Conservation (phyloP, 305 asterid genomes). For the Fraxinus dipetala region DNA sequence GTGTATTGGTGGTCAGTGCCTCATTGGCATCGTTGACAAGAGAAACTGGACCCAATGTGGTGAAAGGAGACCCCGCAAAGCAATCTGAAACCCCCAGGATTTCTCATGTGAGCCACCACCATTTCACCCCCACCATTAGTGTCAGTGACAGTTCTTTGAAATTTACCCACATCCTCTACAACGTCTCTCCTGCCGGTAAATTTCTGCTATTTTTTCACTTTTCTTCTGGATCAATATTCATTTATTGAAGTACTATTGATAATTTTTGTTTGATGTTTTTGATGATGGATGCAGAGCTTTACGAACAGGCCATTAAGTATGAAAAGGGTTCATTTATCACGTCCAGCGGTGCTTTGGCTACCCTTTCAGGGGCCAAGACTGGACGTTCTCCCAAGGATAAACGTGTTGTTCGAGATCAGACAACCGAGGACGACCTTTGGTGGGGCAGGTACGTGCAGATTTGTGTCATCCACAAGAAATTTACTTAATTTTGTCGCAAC, state of each 20-base stretch:
- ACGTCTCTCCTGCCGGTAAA: conserved; percentile 95
- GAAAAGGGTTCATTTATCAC: conserved; percentile 97
- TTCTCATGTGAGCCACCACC: conserved; percentile 44
- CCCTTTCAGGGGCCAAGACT: conserved; percentile 97
- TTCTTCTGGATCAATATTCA: not conserved
- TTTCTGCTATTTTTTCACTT: not conserved
- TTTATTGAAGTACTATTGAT: not conserved
- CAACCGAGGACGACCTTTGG: conserved; percentile 83
- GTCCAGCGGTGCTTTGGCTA: conserved; percentile 86
- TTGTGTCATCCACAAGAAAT: not conserved
- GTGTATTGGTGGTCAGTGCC: conserved; percentile 44
- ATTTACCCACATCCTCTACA: conserved; percentile 93
- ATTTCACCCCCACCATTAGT: conserved; percentile 47
- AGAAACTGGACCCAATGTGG: conserved; percentile 89
- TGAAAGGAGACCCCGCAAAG: conserved; percentile 84
- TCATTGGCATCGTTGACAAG: conserved; percentile 91
- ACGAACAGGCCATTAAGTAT: conserved; percentile 82
- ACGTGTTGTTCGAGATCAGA: conserved; percentile 86
- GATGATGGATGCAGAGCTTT: conserved; percentile 57
- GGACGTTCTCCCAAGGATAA: conserved; percentile 98
- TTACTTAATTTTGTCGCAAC: not conserved
- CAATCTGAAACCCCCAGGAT: conserved; percentile 65
- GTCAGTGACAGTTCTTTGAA: conserved; percentile 82
- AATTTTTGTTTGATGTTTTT: not conserved
- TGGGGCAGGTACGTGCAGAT: conserved; percentile 83